Evolutionary conservation across 257 asterid species (phyloP).

Genomic region (Nicotiana tomentosiformis): DNA sequence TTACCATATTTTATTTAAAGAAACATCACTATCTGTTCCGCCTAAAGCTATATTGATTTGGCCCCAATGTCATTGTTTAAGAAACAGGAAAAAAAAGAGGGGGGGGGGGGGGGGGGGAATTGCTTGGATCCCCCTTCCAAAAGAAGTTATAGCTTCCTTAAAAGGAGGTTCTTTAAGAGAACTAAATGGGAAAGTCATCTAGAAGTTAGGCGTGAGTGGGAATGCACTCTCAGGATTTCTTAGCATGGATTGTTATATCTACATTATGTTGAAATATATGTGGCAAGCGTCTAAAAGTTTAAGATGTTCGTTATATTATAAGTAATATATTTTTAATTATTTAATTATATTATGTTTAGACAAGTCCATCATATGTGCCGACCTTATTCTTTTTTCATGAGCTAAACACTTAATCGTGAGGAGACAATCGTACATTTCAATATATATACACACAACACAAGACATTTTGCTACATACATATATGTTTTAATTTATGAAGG

Average conservation of each 20-base stretch:
- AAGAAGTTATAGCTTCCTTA: conserved; percentile 13
- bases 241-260: not conserved
- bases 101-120: not conserved
- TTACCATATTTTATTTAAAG: conserved; percentile 19
- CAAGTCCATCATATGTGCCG: not conserved
- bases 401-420: not conserved
- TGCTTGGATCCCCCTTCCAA: conserved; percentile 26
- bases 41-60: conserved; percentile 20
- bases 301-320: not conserved
- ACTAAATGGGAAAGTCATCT: conserved; percentile 19
- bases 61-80: conserved; percentile 20
- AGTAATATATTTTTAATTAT: not conserved
- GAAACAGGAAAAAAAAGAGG: not conserved
- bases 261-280: not conserved
- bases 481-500: not conserved
- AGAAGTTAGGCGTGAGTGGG: not conserved
- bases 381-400: not conserved
- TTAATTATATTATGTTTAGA: not conserved
- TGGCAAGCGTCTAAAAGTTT: not conserved
- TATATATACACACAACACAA: no score
- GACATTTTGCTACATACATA: no score
- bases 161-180: not conserved
- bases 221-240: conserved; percentile 1
- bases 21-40: conserved; percentile 25
- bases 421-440: not conserved